A percentile compares a stretch with the other conserved stretches of the same genome.
Conservation (phyloP, 768 basidiomycete genomes). For the Ramaria sp. region DNA sequence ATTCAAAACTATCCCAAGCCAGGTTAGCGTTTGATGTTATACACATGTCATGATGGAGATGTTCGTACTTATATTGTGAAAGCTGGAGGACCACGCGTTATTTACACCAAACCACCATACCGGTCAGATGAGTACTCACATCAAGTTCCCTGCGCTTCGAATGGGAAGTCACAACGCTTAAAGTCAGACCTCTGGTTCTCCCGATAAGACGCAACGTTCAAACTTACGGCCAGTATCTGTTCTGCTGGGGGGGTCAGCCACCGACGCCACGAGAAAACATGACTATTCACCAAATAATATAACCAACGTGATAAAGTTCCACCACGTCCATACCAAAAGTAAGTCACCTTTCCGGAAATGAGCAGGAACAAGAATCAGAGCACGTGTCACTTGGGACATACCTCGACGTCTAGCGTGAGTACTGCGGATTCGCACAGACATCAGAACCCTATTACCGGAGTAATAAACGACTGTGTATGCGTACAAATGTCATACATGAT, state of each 20-base stretch:
- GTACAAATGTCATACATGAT: constrained; percentile 1
- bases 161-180: neutral
- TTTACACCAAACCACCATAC: too few relatives aligned
- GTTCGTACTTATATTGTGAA: neutral
- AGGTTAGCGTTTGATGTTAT: neutral
- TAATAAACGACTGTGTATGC: neutral
- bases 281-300: neutral
- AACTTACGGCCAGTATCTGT: constrained; percentile 6
- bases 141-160: neutral
- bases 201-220: neutral
- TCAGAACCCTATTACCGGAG: neutral
- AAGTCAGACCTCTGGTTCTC: neutral
- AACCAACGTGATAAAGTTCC: neutral
- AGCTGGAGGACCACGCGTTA: neutral
- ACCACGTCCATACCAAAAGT: neutral
- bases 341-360: neutral
- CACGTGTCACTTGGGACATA: neutral
- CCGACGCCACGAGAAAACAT: neutral
- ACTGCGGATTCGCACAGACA: neutral
- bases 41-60: too few relatives aligned
- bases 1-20: neutral
- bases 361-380: neutral
- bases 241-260: neutral
- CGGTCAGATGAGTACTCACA: neutral
- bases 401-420: neutral